These are phyloP conservation scores for Abelmoschus esculentus DNA, from an alignment of 345 rosid species.

Conservation along the genomic window DNA sequence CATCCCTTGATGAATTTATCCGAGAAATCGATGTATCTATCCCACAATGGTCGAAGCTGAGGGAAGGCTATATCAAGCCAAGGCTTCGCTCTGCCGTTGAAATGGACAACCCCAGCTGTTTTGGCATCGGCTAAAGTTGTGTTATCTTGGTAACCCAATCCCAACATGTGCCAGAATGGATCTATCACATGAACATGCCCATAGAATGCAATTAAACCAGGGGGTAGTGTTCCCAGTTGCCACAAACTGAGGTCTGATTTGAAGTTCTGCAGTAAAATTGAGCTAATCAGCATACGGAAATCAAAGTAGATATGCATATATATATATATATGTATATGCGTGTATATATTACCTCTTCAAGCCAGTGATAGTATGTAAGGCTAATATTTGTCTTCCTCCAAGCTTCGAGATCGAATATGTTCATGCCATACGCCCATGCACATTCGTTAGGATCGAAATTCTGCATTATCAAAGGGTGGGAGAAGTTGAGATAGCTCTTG, in stretches of 20 bases:
- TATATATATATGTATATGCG: too few species aligned
- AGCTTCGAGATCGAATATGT: conserved; percentile 73
- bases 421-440: conserved; percentile 99
- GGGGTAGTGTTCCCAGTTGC: conserved; percentile 94
- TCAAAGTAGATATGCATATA: neutral
- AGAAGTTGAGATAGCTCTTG: conserved; percentile 87
- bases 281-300: neutral
- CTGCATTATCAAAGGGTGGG: conserved; percentile 57
- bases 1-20: conserved; percentile 87
- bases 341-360: conserved; percentile 55
- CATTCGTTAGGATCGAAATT: conserved; percentile 73
- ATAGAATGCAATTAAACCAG: conserved; percentile 87
- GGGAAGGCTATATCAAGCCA: conserved; percentile 97
- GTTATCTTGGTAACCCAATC: conserved; percentile 85
- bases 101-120: conserved; percentile 83
- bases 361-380: conserved; percentile 80
- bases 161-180: conserved; percentile 98
- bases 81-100: conserved; percentile 96
- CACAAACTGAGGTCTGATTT: conserved; percentile 91
- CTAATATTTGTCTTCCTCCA: conserved; percentile 93
- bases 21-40: conserved; percentile 67
- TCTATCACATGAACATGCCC: conserved; percentile 76
- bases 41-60: conserved; percentile 73
- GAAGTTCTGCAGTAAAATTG: conserved; percentile 56
- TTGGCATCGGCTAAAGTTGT: conserved; percentile 57